Base-by-base conservation (phyloP, 164 flowering plant species). In the Vitis labrusca region DNA sequence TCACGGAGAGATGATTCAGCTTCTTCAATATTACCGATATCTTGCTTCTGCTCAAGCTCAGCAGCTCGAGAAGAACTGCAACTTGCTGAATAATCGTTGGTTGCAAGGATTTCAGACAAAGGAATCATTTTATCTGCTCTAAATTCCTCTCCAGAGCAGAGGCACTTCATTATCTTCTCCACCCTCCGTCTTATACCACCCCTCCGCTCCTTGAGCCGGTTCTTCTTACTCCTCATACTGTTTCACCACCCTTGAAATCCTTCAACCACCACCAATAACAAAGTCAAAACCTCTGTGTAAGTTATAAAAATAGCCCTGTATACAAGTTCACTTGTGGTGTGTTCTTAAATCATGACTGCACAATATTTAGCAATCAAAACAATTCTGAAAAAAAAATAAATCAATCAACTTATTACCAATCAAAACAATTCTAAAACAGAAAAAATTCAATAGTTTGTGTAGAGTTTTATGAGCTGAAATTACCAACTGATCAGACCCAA, bases 1-100 rank as follows among this genome's bases (percentile, higher is more conserved):
- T 92, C 97, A 48, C 97, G 88, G 67, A 94, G 91, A 69, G 96
- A 90, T 9, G 94, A 88, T 79, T 92, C 99, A 2, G 97, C 99
- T 77, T 91, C 99, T 83, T 92, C 96, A 67, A 94, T 89, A 76
- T 90, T 94, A 71, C 89, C 84, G 50, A 72, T 79, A 37, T 92
- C 94, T 11, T 68, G 77, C 76, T 79, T 90, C 17, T 76, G 58
- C 50, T 89, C 95, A 17, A 77, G 67, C 47, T 85, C 97, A 19
- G 77, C 89, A 52, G 89, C 70, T 73, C 87, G 82, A 65, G 92
- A 87, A 55, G 94, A 91, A 73, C 68, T 83, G 4, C 85, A 90
- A 74, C 94, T 85, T 3, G 89, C 94, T 15, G 94, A 86, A 73
- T 82, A 88, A 69, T 94, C 98, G 67, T 94, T 78, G 37, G 94